Base-by-base conservation (phyloP, 1,284 basidiomycete species). In the Marasmius tenuissimus region DNA sequence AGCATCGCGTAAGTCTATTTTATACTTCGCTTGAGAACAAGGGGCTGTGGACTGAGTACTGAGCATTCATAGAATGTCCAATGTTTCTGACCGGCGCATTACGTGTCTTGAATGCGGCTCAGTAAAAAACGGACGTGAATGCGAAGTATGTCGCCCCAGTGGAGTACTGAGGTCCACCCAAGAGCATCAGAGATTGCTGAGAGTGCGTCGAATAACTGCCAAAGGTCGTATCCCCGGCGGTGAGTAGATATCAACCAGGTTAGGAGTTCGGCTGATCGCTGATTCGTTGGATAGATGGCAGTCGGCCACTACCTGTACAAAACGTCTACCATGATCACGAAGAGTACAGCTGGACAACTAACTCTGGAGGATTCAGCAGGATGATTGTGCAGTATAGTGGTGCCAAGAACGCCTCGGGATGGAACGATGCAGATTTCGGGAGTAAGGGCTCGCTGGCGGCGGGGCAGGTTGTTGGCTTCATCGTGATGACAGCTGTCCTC, bases 361-460 rank as follows among this genome's bases (percentile, higher is more conserved):
- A 35, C 18, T 37, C 52, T n/a, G 52, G 52, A 5, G 52, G 52
- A 37, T 54, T 54, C 34, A 54, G 52, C 34, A 54, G 35, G 34
- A 54, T 54, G 52, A 37, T 54, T n/a, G 52, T 54, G 34, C 52
- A 54, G 34, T 54, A 54, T 18, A 54, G 52, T n/a, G 52, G 52
- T n/a, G 52, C 52, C 35, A 54, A 54, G 34, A 54, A 54, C 52
- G 52, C 52, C 18, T 37, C 52, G 8, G 52, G 52, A 35, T 54
- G 52, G 52, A 54, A 54, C 16, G 52, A 54, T 18, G 52, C 52
- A 37, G 52, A 54, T n/a, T 54, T 54, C 20, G 52, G 37, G 27
- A 37, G 35, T 34, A 34, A 34, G 18, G 52, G 52, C 18, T 11
- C n/a, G n/a, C 35, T 54, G 8, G 14, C 33, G 12, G 20, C 35